Conservation (phyloP, 352 stramenopile genomes). For the Phytophthora fragariae region DNA sequence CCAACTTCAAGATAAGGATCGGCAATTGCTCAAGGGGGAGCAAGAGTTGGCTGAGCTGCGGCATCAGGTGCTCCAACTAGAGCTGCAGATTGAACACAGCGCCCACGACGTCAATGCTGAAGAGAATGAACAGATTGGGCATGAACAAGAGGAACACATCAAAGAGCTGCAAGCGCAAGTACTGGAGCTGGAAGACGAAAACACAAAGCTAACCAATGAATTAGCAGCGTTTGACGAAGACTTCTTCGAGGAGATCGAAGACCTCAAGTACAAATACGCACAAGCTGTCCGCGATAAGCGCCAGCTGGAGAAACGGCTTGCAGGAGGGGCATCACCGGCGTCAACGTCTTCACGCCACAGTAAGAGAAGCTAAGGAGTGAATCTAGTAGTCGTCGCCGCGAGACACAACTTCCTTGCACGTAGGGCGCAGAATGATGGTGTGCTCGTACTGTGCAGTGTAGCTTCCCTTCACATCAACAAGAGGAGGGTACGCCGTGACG, state of each 20-base stretch:
- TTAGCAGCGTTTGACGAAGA: conserved; percentile 93
- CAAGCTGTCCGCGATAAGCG: conserved; percentile 87
- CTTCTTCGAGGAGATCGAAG: conserved; percentile 97
- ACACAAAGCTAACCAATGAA: conserved; percentile 76
- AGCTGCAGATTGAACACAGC: conserved; percentile 31
- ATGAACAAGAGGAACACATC: conserved; percentile 29
- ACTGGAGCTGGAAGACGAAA: conserved; percentile 70
- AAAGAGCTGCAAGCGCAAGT: conserved; percentile 54
- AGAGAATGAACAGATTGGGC: conserved; percentile 8
- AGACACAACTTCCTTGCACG: conserved; percentile 98
- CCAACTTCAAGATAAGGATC: conserved; percentile 41
- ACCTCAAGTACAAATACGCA: conserved; percentile 95
- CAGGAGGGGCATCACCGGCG: conserved; percentile 12
- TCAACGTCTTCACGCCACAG: conserved; percentile 25
- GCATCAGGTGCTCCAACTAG: conserved; percentile 31
- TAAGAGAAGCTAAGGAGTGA: conserved; percentile 20
- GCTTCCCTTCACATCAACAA: conserved; percentile 95
- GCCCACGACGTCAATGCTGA: background rate
- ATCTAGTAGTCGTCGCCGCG: conserved; percentile 98
- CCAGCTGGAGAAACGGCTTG: conserved; percentile 54
- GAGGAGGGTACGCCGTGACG: conserved; percentile 95
- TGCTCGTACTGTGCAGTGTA: conserved; percentile 99
- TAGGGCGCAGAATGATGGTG: conserved; percentile 96
- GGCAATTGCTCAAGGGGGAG: conserved; percentile 25
- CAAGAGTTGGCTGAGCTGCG: conserved; percentile 28